phyloP scores from a whole-genome alignment of 2,329 filamentous ascomycete species.

The Epichloe elymi region DNA sequence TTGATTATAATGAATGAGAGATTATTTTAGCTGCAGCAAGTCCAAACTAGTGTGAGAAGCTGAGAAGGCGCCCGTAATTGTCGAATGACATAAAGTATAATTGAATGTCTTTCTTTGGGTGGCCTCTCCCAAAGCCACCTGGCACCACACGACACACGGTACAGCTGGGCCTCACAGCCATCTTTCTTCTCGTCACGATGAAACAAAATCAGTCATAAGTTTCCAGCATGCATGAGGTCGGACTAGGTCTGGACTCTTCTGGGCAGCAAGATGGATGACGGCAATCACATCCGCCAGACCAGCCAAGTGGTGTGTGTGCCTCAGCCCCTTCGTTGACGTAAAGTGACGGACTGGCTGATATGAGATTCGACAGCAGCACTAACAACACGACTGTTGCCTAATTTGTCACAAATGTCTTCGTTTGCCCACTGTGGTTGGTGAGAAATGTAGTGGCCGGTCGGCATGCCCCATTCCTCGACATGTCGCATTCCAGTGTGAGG shows the following conservation, averaged over 20 bases:
- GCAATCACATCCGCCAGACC: background rate
- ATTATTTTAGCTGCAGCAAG: too few species aligned
- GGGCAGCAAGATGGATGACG: background rate
- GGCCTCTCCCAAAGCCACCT: too few species aligned
- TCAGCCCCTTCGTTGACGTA: background rate
- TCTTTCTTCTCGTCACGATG: background rate
- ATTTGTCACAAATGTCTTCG: background rate
- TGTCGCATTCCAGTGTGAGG: slow-evolving; percentile 4
- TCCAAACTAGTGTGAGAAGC: too few species aligned
- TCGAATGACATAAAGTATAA: too few species aligned
- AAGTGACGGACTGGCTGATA: background rate
- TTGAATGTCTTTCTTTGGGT: too few species aligned
- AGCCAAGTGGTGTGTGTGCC: background rate
- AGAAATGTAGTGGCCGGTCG: background rate
- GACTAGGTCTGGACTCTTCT: background rate
- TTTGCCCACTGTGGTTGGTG: background rate
- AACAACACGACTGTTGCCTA: background rate
- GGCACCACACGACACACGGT: too few species aligned
- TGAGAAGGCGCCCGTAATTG: too few species aligned
- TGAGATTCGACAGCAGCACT: background rate
- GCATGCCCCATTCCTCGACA: slow-evolving; percentile 2
- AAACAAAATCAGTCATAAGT: background rate
- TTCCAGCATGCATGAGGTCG: background rate
- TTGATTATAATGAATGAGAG: too few species aligned
- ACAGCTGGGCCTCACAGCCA: too few species aligned